These are phyloP conservation scores for Isoetes engelmannii DNA, from an alignment of 83 land plant species.

Conservation along the genomic window DNA sequence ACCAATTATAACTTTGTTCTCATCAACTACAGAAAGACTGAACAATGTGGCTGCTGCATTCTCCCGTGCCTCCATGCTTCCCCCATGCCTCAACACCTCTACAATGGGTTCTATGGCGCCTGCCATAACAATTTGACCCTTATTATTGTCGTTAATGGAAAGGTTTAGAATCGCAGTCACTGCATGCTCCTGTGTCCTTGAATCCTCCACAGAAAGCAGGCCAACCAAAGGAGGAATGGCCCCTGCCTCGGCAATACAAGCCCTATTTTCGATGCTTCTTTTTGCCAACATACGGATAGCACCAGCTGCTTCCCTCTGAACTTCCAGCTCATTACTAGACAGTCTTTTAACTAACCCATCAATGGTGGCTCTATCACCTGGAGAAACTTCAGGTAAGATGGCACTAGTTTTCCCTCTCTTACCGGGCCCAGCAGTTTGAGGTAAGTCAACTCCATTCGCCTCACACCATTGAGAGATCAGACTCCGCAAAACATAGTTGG, in stretches of 20 bases:
- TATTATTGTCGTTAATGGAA: constrained; percentile 2
- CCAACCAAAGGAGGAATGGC: neutral
- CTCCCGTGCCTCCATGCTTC: neutral
- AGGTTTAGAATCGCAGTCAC: neutral
- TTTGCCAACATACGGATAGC: neutral
- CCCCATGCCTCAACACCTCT: neutral
- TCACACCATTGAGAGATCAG: constrained; percentile 16
- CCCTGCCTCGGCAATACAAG: neutral
- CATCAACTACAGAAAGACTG: constrained; percentile 23
- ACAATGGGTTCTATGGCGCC: neutral
- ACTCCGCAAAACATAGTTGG: constrained; percentile 16
- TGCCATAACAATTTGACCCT: neutral
- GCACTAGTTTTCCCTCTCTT: neutral
- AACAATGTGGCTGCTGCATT: neutral
- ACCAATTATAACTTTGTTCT: constrained; percentile 25
- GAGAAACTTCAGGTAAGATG: neutral
- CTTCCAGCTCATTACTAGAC: neutral
- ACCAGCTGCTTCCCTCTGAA: neutral
- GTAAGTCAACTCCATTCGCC: constrained; percentile 16
- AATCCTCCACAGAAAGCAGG: neutral
- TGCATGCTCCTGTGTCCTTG: neutral
- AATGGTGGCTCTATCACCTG: constrained; percentile 3
- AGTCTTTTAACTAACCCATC: neutral
- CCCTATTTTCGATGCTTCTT: neutral
- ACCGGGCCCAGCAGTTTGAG: constrained; percentile 10